Evolutionary conservation across 2,329 filamentous ascomycete genomes (phyloP), one percentile per base, ranked within the genome.

Genomic region (Microsporum ferrugineum): DNA sequence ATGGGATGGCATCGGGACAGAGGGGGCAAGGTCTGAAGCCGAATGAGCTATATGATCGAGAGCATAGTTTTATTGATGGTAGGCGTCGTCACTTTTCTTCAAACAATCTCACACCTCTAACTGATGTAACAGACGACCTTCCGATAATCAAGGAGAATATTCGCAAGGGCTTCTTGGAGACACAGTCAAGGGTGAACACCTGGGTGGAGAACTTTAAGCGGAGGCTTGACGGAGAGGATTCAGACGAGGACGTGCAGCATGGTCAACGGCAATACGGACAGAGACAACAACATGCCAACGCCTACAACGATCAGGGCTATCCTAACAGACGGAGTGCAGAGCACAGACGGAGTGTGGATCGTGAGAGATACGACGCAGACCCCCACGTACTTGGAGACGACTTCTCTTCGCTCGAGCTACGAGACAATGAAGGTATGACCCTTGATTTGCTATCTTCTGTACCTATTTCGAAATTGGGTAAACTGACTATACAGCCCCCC

Each of bases 181-280:
- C 94, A 1, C 94, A 97, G 76, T 86, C 84, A 60, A 95, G 89
- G 71, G 88, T 99, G 68, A 97, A 95, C 76, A 83, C 84, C 57
- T 97, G 92, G 91, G 90, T 99, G 68, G 88, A 84, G 58, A 91
- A 85, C 65, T 79, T 99, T 71, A 94, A 89, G 78, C 97, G 97
- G 82, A 89, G 87, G 74, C 83, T 99, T 38, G 91, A 97, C 69
- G 92, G 94, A 57, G 89, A 94, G 65, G 88, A 91, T 62, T 83
- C 87, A 60, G 88, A 91, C 29, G 83, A 85, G 5, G 83, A 86
- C 60, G 82, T 60, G 67, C 71, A 56, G 64, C 76, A 62, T 27
- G 72, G 73, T 60, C 71, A 41, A 36, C 34, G 60, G 55, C 34
- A 45, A 60, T 72, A 65, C 69, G 68, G 17, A 53, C 31, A 57